Evolutionary conservation across 2,329 filamentous ascomycete genomes (phyloP), one percentile per base, ranked within the genome.

Genomic region (Alternaria solani): DNA sequence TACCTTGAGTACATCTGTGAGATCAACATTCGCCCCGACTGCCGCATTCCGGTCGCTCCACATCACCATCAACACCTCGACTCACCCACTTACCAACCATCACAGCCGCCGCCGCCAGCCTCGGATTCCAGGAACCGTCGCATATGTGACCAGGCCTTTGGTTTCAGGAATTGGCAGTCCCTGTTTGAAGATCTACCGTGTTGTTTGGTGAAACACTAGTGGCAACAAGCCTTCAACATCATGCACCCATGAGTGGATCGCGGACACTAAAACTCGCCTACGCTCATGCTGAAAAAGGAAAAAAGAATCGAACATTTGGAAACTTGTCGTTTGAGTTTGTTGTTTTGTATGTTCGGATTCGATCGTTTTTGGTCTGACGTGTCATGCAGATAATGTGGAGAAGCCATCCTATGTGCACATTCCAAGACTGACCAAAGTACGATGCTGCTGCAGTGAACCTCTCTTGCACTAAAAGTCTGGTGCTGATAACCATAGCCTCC

Each of bases 161-260:
- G 39, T 43, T 54, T 54, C 25, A 49, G 49, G 55, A 54, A 55
- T 58, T 48, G 41, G 55, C 63, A 59, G 26, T 36, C 38, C 9
- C 52, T 66, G 67, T 70, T 70, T 70, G 64, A 57, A 64, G 62
- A 67, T 67, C 59, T 60, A 38, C 53, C 46, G 48, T 57, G 55
- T 62, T 57, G 65, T 66, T 66, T 67, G 56, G 63, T 70, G 68
- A 70, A 70, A 70, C 68, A 51, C 66, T 69, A 64, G 64, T 36
- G 51, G 66, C 59, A 62, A 66, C 66, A 55, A 47, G 56, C 30
- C 52, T 68, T 64, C 66, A 59, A 67, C 66, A 63, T 54, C 28
- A 36, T 36, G 38, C 12, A 46, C 16, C 20, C 18, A 20, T 32
- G 42, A 43, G 53, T 30, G 42, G 53, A 49, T 30, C 52, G 28